Percentiles rank a stretch among this genome's conserved stretches.
phyloP scores from a whole-genome alignment of 2,329 filamentous ascomycete genomes.

The Fusarium sp. region DNA sequence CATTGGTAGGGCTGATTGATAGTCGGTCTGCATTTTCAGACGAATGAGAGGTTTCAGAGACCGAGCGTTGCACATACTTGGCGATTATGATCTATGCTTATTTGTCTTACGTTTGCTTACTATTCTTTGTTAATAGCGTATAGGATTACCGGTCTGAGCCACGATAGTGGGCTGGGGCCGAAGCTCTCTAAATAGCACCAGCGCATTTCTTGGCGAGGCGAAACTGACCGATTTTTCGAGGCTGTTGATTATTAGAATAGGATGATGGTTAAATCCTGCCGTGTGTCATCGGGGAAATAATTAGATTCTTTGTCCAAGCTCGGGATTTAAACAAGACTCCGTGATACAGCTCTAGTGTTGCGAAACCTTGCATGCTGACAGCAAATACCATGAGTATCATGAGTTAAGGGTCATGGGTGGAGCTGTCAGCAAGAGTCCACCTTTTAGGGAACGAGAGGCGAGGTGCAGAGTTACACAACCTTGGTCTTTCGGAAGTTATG shows the following conservation, averaged over 20 bases:
- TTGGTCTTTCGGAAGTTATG: background rate
- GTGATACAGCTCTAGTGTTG: background rate
- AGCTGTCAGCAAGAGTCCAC: slow-evolving; percentile 34
- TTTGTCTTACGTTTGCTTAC: background rate
- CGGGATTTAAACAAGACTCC: background rate
- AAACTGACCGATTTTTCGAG: background rate
- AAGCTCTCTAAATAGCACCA: slow-evolving; percentile 3
- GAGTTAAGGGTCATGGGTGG: slow-evolving; percentile 23
- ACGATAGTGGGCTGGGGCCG: slow-evolving; percentile 10
- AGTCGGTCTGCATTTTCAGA: too few species aligned
- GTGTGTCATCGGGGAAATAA: background rate
- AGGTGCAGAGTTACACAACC: slow-evolving; percentile 36
- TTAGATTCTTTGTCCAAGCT: background rate
- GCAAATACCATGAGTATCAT: background rate
- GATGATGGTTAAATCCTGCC: background rate
- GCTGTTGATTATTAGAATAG: background rate
- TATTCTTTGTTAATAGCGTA: background rate
- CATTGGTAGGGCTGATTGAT: too few species aligned
- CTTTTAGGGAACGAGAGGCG: slow-evolving; percentile 29
- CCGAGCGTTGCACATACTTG: too few species aligned
- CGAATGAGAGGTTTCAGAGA: too few species aligned
- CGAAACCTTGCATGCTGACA: slow-evolving; percentile 14
- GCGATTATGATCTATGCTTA: too few species aligned
- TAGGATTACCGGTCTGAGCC: slow-evolving; percentile 22
- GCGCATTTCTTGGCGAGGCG: background rate